Percentiles rank a stretch among this genome's conserved stretches.
These are phyloP conservation scores for Citrus mangshanensis DNA, from an alignment of 345 rosid species.

Conservation along the genomic window DNA sequence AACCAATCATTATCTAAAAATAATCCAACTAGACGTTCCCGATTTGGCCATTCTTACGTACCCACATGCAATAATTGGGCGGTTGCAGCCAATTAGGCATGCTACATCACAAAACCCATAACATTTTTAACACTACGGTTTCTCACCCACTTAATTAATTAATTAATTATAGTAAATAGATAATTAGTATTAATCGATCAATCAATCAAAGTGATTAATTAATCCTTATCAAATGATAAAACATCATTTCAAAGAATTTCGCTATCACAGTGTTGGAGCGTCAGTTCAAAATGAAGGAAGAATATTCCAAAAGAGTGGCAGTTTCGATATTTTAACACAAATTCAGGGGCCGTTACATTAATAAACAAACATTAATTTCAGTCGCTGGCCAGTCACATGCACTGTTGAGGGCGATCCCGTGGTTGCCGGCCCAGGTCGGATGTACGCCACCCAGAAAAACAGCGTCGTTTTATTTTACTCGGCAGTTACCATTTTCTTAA, in stretches of 20 bases:
- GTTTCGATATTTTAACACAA: slow-evolving; percentile 12
- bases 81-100: not conserved
- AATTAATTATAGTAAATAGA: not conserved
- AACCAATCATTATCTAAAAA: not conserved
- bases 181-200: not conserved
- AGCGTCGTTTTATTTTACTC: slow-evolving; percentile 32
- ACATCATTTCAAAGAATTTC: slow-evolving; percentile 31
- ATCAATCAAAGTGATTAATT: not conserved
- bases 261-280: slow-evolving; percentile 36
- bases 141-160: not conserved
- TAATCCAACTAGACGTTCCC: not conserved
- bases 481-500: slow-evolving; percentile 5
- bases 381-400: slow-evolving; percentile 26
- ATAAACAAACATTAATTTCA: slow-evolving; percentile 11
- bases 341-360: not conserved
- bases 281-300: slow-evolving; percentile 27
- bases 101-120: not conserved
- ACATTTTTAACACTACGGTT: not conserved
- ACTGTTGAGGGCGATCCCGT: slow-evolving; percentile 20
- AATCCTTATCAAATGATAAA: slow-evolving; percentile 17
- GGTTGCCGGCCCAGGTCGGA: slow-evolving; percentile 50
- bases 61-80: not conserved
- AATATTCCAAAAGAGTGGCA: slow-evolving; percentile 12
- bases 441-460: slow-evolving; percentile 10
- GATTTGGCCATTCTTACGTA: too few species aligned